Evolutionary conservation across 1,284 basidiomycete genomes (phyloP).

Genomic region (Taiwanofungus camphoratus): DNA sequence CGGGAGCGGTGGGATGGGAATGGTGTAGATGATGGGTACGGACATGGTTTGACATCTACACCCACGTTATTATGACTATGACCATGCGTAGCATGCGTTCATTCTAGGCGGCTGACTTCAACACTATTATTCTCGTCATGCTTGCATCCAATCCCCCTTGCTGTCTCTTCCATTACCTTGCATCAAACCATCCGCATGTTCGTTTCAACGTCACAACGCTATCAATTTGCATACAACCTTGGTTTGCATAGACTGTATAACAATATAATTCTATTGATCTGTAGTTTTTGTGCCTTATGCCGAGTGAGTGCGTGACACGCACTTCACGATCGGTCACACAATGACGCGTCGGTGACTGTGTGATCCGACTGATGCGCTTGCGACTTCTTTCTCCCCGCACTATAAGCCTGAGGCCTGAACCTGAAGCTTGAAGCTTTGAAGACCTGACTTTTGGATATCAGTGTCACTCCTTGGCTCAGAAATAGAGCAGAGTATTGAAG

Average conservation of each 20-base stretch:
- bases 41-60: slow-evolving; percentile 15
- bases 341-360: too few species aligned
- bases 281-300: too few species aligned
- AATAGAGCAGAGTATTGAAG: too few species aligned
- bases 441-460: too few species aligned
- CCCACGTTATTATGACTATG: background rate
- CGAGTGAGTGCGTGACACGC: too few species aligned
- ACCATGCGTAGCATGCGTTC: background rate
- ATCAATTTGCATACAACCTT: background rate
- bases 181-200: background rate
- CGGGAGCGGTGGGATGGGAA: slow-evolving; percentile 44
- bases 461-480: too few species aligned
- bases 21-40: slow-evolving; percentile 15
- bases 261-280: too few species aligned
- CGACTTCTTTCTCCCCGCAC: too few species aligned
- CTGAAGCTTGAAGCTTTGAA: too few species aligned
- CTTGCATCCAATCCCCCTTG: background rate
- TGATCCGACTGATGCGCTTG: too few species aligned
- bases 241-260: background rate
- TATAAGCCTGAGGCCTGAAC: too few species aligned
- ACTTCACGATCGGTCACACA: too few species aligned
- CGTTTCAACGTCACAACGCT: background rate
- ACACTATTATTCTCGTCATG: background rate
- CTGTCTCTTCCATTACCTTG: background rate
- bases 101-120: background rate